Evolutionary conservation across 306 rosid species (phyloP).

Genomic region (Hippophae rhamnoides): DNA sequence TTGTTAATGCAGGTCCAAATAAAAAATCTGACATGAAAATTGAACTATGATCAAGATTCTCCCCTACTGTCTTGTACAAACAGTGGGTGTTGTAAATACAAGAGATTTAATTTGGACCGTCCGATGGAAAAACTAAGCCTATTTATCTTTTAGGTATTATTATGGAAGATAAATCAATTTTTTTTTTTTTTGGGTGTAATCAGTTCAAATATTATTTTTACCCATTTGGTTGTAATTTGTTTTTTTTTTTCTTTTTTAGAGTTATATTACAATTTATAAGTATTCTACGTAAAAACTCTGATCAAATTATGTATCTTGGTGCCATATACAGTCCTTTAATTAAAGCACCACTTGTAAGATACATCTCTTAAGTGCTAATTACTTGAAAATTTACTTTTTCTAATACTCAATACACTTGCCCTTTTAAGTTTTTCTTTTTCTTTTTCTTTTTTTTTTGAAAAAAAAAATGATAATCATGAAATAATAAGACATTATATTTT

Average conservation of each 20-base stretch:
- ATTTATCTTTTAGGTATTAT: conserved; percentile 16
- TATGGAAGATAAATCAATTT: conserved; percentile 23
- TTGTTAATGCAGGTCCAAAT: conserved; percentile 48
- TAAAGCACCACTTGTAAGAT: conserved; percentile 58
- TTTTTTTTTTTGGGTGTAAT: conserved; percentile 13
- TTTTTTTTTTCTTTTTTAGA: conserved; percentile 32
- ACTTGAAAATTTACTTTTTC: conserved; percentile 21
- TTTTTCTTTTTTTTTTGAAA: too few species aligned
- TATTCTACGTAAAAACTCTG: conserved; percentile 50
- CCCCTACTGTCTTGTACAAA: conserved; percentile 13
- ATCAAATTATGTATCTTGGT: conserved; percentile 48
- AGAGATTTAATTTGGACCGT: conserved; percentile 38
- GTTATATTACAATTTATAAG: conserved; percentile 20
- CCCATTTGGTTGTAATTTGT: conserved; percentile 27
- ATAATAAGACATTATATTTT: too few species aligned
- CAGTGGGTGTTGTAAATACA: conserved; percentile 40
- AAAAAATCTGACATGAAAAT: conserved; percentile 60
- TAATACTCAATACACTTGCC: too few species aligned
- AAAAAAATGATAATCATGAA: too few species aligned
- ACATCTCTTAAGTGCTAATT: conserved; percentile 42
- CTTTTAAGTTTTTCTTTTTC: too few species aligned
- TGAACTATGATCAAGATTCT: conserved; percentile 46
- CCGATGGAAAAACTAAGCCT: conserved; percentile 25
- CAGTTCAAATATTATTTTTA: conserved; percentile 5
- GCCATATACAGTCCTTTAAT: not conserved